Conservation (phyloP, 2,329 filamentous ascomycete species). For the Penicillium sp. region DNA sequence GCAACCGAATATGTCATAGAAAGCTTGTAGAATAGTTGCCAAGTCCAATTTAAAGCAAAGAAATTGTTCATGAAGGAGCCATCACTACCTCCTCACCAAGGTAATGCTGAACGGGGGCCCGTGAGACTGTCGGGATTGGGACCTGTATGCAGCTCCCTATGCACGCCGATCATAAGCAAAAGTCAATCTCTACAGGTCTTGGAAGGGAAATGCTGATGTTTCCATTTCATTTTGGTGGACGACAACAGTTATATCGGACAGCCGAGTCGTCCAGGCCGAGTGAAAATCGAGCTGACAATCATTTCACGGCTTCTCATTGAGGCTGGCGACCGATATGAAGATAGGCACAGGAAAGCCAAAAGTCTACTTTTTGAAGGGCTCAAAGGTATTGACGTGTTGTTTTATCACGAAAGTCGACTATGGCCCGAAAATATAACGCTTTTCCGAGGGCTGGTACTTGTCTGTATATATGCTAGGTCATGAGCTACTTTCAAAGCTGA, state of each 20-base stretch:
- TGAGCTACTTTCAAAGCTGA: too few relatives aligned
- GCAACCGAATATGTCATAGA: not conserved
- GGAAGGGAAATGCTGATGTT: not conserved
- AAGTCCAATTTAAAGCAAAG: too few relatives aligned
- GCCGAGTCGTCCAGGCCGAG: not conserved
- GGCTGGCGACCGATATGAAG: not conserved
- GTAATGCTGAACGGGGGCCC: not conserved
- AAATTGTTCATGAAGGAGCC: not conserved
- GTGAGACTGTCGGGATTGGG: not conserved
- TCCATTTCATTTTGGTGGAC: not conserved
- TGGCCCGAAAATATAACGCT: not conserved
- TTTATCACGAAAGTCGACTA: not conserved
- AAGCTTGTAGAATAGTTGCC: too few relatives aligned
- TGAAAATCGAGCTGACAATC: constrained; percentile 1
- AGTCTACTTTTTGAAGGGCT: not conserved
- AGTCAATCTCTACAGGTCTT: not conserved
- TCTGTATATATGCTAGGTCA: too few relatives aligned
- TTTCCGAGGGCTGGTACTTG: not conserved
- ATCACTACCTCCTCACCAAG: too few relatives aligned
- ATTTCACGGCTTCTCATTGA: not conserved
- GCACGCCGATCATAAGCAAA: not conserved
- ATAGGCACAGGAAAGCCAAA: not conserved
- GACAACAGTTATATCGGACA: not conserved
- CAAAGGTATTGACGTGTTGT: not conserved
- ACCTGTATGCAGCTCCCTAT: not conserved